A percentile compares a stretch with the other conserved stretches of the same genome.
phyloP scores from a whole-genome alignment of 257 asterid species.

The Solanum pinnatisectum region DNA sequence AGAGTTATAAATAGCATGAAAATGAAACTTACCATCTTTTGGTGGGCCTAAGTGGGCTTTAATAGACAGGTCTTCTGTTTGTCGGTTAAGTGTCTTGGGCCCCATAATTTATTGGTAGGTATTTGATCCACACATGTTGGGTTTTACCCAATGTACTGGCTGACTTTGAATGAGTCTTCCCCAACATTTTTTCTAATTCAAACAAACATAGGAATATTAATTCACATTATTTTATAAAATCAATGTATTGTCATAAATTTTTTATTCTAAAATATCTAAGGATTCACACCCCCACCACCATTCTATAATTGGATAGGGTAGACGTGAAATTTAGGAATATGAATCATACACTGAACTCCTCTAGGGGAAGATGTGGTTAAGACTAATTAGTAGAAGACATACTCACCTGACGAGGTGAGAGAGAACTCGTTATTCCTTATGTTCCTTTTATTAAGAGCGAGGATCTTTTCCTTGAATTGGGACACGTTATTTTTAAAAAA shows the following conservation, averaged over 20 bases:
- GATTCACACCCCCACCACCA: not conserved
- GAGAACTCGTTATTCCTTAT: too few relatives aligned
- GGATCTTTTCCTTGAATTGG: not conserved
- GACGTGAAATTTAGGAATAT: not conserved
- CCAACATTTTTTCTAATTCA: not conserved
- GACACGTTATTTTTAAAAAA: too few relatives aligned
- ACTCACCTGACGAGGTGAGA: not conserved
- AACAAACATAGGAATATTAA: not conserved
- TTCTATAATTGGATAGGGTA: not conserved
- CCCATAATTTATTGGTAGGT: constrained; percentile 7
- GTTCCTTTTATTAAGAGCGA: not conserved
- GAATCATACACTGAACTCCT: not conserved
- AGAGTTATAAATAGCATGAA: not conserved
- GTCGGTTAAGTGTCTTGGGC: constrained; percentile 46
- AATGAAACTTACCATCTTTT: not conserved
- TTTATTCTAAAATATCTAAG: not conserved
- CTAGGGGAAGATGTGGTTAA: not conserved
- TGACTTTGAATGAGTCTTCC: constrained; percentile 4
- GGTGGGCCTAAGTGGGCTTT: constrained; percentile 21
- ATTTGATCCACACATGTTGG: constrained; percentile 29
- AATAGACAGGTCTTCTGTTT: constrained; percentile 11
- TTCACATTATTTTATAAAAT: not conserved
- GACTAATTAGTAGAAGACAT: not conserved
- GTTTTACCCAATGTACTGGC: constrained; percentile 15
- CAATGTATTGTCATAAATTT: not conserved